Percentiles rank a stretch among this genome's conserved stretches.
These are phyloP conservation scores for Ganoderma lucidum DNA, from an alignment of 1,284 basidiomycete genomes.

Conservation along the genomic window DNA sequence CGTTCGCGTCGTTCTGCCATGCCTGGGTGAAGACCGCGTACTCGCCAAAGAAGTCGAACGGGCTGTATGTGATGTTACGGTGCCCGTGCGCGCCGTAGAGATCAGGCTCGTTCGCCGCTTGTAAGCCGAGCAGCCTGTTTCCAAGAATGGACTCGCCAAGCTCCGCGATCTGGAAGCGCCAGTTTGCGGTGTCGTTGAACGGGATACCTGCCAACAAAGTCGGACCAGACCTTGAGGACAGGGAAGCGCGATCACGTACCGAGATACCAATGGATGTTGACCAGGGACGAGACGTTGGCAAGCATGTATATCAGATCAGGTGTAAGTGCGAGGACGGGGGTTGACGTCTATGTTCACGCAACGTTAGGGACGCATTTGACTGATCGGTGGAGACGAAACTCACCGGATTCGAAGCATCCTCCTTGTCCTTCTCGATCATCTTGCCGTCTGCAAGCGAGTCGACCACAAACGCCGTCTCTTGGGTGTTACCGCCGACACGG, in stretches of 20 bases:
- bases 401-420: slow-evolving; percentile 52
- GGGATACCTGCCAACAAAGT: slow-evolving; percentile 47
- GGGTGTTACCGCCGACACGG: slow-evolving; percentile 79
- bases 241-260: slow-evolving; percentile 35
- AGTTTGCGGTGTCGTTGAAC: slow-evolving; percentile 60
- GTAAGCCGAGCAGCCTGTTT: slow-evolving; percentile 62
- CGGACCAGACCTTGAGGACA: background rate
- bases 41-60: slow-evolving; percentile 58
- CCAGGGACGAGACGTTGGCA: slow-evolving; percentile 49
- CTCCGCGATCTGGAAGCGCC: slow-evolving; percentile 61
- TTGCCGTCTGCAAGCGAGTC: slow-evolving; percentile 52
- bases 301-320: slow-evolving; percentile 52
- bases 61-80: slow-evolving; percentile 49
- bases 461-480: slow-evolving; percentile 63
- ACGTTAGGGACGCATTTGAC: background rate
- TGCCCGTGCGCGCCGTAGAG: slow-evolving; percentile 54
- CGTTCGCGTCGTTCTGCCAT: slow-evolving; percentile 50
- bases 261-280: slow-evolving; percentile 53
- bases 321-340: slow-evolving; percentile 53
- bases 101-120: slow-evolving; percentile 79
- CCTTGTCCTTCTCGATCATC: slow-evolving; percentile 58
- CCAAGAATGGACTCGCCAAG: slow-evolving; percentile 62
- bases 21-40: slow-evolving; percentile 52
- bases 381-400: slow-evolving; percentile 27
- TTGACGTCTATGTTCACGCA: slow-evolving; percentile 40